Conservation (phyloP, 306 rosid species). For the Rubus idaeus region DNA sequence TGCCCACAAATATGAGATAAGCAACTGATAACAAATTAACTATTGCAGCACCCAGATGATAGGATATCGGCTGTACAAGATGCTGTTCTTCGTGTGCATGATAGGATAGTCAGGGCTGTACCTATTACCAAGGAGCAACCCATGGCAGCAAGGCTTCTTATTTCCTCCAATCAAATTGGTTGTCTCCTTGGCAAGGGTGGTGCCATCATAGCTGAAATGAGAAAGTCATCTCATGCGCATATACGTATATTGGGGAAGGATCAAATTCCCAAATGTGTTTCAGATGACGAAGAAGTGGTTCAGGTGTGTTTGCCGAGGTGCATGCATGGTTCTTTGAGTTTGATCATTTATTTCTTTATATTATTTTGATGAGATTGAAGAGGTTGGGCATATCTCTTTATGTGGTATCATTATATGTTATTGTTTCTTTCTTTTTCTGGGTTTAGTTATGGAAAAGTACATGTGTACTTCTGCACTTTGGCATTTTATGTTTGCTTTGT, state of each 20-base stretch:
- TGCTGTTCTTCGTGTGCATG: constrained; percentile 85
- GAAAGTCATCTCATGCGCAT: constrained; percentile 84
- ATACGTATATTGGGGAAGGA: constrained; percentile 87
- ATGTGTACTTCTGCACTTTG: constrained; percentile 19
- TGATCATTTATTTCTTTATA: not conserved
- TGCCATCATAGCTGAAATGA: constrained; percentile 86
- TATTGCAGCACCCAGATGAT: constrained; percentile 90
- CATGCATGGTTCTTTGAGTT: constrained; percentile 13
- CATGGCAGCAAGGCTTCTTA: constrained; percentile 73
- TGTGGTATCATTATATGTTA: not conserved
- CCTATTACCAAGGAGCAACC: constrained; percentile 69
- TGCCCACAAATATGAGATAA: constrained; percentile 3
- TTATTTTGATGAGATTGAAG: constrained; percentile 14
- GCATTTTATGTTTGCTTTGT: constrained; percentile 2
- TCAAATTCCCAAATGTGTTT: constrained; percentile 79
- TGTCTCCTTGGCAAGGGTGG: constrained; percentile 98
- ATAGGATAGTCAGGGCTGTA: constrained; percentile 65
- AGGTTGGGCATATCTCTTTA: not conserved
- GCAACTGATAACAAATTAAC: constrained; percentile 33
- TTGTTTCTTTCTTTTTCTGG: not conserved
- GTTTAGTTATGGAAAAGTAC: constrained; percentile 10
- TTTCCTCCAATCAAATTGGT: constrained; percentile 83
- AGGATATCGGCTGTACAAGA: constrained; percentile 94
- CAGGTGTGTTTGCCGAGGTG: constrained; percentile 51
- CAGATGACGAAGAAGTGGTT: constrained; percentile 86